Conservation (phyloP, 345 rosid species). For the Syzygium grande region DNA sequence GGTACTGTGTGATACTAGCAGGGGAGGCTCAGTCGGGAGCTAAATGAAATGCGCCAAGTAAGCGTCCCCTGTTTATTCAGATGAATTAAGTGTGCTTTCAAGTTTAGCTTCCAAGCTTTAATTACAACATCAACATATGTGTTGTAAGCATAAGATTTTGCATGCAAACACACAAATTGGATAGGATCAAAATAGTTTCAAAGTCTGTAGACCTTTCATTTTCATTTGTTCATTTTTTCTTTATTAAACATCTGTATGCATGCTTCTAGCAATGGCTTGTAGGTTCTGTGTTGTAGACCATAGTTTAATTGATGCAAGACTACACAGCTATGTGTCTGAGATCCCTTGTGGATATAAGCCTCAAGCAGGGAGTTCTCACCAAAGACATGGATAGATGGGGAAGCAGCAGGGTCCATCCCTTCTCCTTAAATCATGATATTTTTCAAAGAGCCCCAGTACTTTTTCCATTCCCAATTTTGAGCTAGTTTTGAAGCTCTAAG, state of each 20-base stretch:
- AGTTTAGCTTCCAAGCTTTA: neutral
- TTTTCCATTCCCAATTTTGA: neutral
- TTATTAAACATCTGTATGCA: neutral
- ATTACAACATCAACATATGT: neutral
- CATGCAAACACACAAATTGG: neutral
- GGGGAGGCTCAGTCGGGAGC: slow-evolving; percentile 82
- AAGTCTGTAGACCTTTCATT: neutral
- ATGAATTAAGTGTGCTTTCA: neutral
- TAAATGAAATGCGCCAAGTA: slow-evolving; percentile 86
- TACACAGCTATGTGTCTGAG: neutral
- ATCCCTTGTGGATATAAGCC: neutral
- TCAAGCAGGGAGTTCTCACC: neutral
- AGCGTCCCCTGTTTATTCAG: slow-evolving; percentile 11
- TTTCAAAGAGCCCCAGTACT: neutral
- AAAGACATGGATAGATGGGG: neutral
- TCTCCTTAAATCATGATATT: neutral
- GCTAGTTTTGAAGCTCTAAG: neutral
- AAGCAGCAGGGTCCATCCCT: neutral
- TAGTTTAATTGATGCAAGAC: neutral
- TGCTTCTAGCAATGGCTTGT: neutral
- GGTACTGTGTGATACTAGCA: slow-evolving; percentile 94
- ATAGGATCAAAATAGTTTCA: neutral
- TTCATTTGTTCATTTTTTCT: neutral
- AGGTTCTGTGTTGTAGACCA: neutral
- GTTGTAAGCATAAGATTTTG: neutral